These are phyloP conservation scores for Cyberlindnera subsufficiens DNA, from an alignment of 805 yeast genomes.

Conservation along the genomic window DNA sequence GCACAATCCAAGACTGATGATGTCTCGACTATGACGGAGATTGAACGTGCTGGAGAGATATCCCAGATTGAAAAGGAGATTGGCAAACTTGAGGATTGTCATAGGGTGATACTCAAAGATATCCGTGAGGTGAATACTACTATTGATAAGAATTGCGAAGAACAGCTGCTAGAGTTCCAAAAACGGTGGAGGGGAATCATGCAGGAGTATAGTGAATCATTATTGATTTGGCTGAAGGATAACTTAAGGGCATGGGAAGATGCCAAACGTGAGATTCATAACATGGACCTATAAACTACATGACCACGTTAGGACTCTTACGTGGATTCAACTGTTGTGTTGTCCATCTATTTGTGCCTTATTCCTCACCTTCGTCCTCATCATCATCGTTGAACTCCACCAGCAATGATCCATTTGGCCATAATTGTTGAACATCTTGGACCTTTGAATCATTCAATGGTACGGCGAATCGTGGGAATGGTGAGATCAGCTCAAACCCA, in stretches of 20 bases:
- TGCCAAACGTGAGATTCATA: slow-evolving; percentile 24
- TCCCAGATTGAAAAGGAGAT: slow-evolving; percentile 30
- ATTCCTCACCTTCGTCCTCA: slow-evolving; percentile 14
- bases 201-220: slow-evolving; percentile 26
- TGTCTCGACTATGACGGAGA: slow-evolving; percentile 24
- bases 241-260: slow-evolving; percentile 34
- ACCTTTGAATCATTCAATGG: slow-evolving; percentile 29
- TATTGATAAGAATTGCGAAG: slow-evolving; percentile 24
- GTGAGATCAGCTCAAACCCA: slow-evolving; percentile 52
- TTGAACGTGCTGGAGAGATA: slow-evolving; percentile 33
- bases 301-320: too few relatives aligned
- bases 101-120: slow-evolving; percentile 30
- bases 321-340: too few relatives aligned
- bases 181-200: slow-evolving; percentile 25
- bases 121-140: slow-evolving; percentile 30
- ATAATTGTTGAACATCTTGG: slow-evolving; percentile 39
- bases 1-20: slow-evolving; percentile 11
- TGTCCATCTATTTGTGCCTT: not conserved
- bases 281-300: slow-evolving; percentile 5
- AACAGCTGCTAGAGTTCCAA: slow-evolving; percentile 23
- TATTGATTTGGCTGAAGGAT: slow-evolving; percentile 31
- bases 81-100: slow-evolving; percentile 33
- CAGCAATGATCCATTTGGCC: slow-evolving; percentile 67
- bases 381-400: slow-evolving; percentile 36
- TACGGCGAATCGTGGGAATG: slow-evolving; percentile 56